phyloP scores from a whole-genome alignment of 1,139 yeast species.

The Geotrichum phurueaensis region DNA sequence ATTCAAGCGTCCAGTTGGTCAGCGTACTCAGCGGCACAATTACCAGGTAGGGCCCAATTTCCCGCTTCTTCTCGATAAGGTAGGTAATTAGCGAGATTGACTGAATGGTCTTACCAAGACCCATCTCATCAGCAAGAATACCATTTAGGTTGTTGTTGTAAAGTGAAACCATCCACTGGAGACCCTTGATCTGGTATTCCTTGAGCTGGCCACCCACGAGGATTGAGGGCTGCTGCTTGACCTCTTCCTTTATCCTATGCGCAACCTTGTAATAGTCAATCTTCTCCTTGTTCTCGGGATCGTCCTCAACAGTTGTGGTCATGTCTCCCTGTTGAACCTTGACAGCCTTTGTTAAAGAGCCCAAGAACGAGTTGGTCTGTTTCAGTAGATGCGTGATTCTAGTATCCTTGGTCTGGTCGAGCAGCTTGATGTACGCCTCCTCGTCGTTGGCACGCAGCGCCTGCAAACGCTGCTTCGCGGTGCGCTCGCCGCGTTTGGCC shows the following conservation, averaged over 20 bases:
- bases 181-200: slow-evolving; percentile 88
- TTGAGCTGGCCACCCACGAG: slow-evolving; percentile 89
- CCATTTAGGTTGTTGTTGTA: slow-evolving; percentile 91
- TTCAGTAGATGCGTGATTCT: slow-evolving; percentile 90
- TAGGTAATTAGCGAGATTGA: slow-evolving; percentile 72
- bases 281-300: slow-evolving; percentile 43
- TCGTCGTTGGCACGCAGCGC: slow-evolving; percentile 98
- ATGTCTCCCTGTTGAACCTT: slow-evolving; percentile 61
- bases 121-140: slow-evolving; percentile 93
- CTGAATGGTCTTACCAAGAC: slow-evolving; percentile 84
- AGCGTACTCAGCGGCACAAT: slow-evolving; percentile 93
- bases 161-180: slow-evolving; percentile 97
- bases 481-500: slow-evolving; percentile 75
- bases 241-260: slow-evolving; percentile 75
- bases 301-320: slow-evolving; percentile 29
- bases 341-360: slow-evolving; percentile 86
- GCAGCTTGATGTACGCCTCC: slow-evolving; percentile 89
- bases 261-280: slow-evolving; percentile 93
- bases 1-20: slow-evolving; percentile 94
- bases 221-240: slow-evolving; percentile 73
- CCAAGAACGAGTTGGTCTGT: slow-evolving; percentile 88
- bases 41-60: slow-evolving; percentile 57
- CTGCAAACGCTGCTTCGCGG: slow-evolving; percentile 95
- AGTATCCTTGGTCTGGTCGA: slow-evolving; percentile 95
- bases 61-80: slow-evolving; percentile 62